Percentiles rank a stretch among this genome's conserved stretches.
These are phyloP conservation scores for Periconia sp. DNA, from an alignment of 2,329 filamentous ascomycete species.

Conservation along the genomic window DNA sequence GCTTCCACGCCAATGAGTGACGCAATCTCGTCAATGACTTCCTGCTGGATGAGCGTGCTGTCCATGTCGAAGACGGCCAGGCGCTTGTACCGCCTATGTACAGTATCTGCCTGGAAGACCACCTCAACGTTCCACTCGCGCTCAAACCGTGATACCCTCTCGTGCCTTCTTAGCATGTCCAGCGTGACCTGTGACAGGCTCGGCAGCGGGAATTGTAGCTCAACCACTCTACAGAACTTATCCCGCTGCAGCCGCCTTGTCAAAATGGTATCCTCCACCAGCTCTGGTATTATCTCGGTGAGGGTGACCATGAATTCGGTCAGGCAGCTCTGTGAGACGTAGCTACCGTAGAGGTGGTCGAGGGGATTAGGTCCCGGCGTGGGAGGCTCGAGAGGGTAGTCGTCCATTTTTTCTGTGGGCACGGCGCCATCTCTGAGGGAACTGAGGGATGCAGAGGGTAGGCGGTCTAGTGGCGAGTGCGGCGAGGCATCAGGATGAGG, in stretches of 20 bases:
- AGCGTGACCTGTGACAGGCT: slow-evolving; percentile 59
- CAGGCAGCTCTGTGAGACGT: slow-evolving; percentile 61
- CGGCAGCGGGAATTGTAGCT: slow-evolving; percentile 67
- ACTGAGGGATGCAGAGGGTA: slow-evolving; percentile 40
- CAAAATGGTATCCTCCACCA: slow-evolving; percentile 55
- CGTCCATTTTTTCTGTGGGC: slow-evolving; percentile 58
- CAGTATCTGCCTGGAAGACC: slow-evolving; percentile 73
- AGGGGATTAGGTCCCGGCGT: slow-evolving; percentile 60
- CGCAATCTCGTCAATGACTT: slow-evolving; percentile 96
- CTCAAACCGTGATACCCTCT: slow-evolving; percentile 81
- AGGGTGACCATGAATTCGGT: slow-evolving; percentile 62
- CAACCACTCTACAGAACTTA: slow-evolving; percentile 67
- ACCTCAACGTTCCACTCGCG: slow-evolving; percentile 89
- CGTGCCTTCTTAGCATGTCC: slow-evolving; percentile 76
- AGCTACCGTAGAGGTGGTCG: slow-evolving; percentile 62
- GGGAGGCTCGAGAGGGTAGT: slow-evolving; percentile 61
- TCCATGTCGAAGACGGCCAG: slow-evolving; percentile 99
- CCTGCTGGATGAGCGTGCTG: slow-evolving; percentile 93
- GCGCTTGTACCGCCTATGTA: slow-evolving; percentile 80
- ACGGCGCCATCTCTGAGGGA: slow-evolving; percentile 53
- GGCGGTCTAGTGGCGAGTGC: slow-evolving; percentile 36
- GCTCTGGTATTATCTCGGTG: slow-evolving; percentile 55
- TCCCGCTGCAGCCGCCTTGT: slow-evolving; percentile 64
- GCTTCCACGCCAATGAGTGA: slow-evolving; percentile 81
- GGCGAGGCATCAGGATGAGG: slow-evolving; percentile 56